phyloP scores from a whole-genome alignment of 2,329 filamentous ascomycete genomes.

The Endothia cerciana region DNA sequence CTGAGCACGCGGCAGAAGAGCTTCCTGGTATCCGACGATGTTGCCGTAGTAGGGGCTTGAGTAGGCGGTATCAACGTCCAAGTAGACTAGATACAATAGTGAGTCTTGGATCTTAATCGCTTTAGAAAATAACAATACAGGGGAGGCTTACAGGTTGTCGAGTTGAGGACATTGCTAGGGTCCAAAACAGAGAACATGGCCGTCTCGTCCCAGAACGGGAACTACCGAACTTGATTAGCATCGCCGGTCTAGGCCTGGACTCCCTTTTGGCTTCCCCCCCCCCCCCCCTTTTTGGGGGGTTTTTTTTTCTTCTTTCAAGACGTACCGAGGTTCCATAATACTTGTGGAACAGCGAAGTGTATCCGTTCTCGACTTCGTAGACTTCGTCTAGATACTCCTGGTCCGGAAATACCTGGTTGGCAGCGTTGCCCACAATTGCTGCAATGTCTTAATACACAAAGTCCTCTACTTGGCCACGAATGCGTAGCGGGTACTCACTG shows the following conservation, averaged over 20 bases:
- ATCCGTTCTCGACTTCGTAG: slow-evolving; percentile 30
- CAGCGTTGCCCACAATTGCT: slow-evolving; percentile 44
- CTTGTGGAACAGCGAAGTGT: slow-evolving; percentile 29
- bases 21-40: slow-evolving; percentile 32
- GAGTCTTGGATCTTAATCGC: neutral
- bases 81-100: slow-evolving; percentile 27
- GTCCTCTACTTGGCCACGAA: neutral
- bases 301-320: too few relatives aligned
- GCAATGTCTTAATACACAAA: neutral
- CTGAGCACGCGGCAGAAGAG: slow-evolving; percentile 28
- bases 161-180: slow-evolving; percentile 30
- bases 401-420: slow-evolving; percentile 49
- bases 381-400: slow-evolving; percentile 38
- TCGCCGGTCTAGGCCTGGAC: too few relatives aligned
- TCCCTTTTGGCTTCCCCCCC: too few relatives aligned
- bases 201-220: slow-evolving; percentile 35
- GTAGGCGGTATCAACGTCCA: slow-evolving; percentile 33
- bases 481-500: slow-evolving; percentile 24
- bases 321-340: slow-evolving; percentile 23
- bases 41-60: slow-evolving; percentile 32
- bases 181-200: slow-evolving; percentile 32
- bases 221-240: neutral
- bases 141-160: slow-evolving; percentile 31
- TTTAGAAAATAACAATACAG: neutral
- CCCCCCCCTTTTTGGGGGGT: too few relatives aligned